Percentiles rank a stretch among this genome's conserved stretches.
These are phyloP conservation scores for Pyrenochaeta sp. DNA, from an alignment of 2,329 filamentous ascomycete species.

Conservation along the genomic window DNA sequence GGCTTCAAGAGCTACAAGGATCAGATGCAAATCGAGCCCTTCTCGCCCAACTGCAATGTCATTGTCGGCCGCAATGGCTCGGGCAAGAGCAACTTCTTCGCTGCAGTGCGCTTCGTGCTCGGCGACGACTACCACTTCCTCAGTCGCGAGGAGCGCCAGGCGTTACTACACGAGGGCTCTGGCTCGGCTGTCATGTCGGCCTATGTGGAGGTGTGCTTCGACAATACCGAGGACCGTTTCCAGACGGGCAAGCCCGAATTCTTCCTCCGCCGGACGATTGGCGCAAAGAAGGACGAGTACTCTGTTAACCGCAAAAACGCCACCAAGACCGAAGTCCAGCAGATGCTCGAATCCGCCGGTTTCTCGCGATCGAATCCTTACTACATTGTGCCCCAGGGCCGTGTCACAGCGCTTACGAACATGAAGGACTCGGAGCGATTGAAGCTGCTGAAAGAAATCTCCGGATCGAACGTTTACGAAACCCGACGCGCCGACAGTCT, in stretches of 20 bases:
- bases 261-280: conserved; percentile 90
- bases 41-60: conserved; percentile 96
- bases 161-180: conserved; percentile 95
- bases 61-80: conserved; percentile 99
- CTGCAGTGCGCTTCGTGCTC: conserved; percentile 96
- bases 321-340: conserved; percentile 93
- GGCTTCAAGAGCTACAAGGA: conserved; percentile 99
- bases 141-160: conserved; percentile 93
- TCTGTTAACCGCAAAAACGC: conserved; percentile 96
- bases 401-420: conserved; percentile 94
- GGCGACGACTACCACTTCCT: conserved; percentile 98
- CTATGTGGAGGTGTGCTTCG: conserved; percentile 99
- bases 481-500: conserved; percentile 87
- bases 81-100: conserved; percentile 99
- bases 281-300: conserved; percentile 98
- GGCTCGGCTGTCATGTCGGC: conserved; percentile 98
- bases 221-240: conserved; percentile 96
- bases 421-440: conserved; percentile 97
- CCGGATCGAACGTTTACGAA: conserved; percentile 96
- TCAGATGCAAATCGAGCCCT: conserved; percentile 97
- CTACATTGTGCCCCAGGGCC: conserved; percentile 98
- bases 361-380: conserved; percentile 98
- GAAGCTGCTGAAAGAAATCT: conserved; percentile 94
- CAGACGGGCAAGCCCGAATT: conserved; percentile 92
- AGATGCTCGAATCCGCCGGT: conserved; percentile 92